Evolutionary conservation across 345 rosid species (phyloP).

Genomic region (Gossypium rotundifolium): DNA sequence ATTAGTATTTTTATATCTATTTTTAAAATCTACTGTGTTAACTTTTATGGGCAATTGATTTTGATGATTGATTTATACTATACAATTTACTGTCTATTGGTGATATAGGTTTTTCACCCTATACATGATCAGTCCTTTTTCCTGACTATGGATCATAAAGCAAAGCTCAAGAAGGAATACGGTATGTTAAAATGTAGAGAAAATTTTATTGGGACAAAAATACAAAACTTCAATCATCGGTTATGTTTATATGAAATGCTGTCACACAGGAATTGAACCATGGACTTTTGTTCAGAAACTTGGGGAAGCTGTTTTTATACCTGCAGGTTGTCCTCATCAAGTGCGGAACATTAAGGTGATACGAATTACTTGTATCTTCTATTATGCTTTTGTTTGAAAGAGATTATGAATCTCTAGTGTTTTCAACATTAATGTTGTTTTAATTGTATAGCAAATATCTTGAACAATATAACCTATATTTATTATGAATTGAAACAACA

Average conservation of each 20-base stretch:
- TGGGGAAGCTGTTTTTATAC: conserved; percentile 68
- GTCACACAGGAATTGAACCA: conserved; percentile 46
- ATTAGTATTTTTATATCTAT: neutral
- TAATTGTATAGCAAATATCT: neutral
- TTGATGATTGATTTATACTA: neutral
- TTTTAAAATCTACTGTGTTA: neutral
- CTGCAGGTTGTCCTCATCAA: conserved; percentile 76
- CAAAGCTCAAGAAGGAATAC: conserved; percentile 67
- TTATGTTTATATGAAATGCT: neutral
- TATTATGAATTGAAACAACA: neutral
- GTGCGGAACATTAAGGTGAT: conserved; percentile 61
- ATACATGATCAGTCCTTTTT: conserved; percentile 71
- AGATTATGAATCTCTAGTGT: neutral
- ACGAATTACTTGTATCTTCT: neutral
- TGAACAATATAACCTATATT: neutral
- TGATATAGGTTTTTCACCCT: conserved; percentile 56
- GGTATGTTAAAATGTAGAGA: conserved; percentile 29
- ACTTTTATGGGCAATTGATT: neutral
- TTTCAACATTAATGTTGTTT: neutral
- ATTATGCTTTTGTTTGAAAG: neutral
- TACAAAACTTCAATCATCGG: neutral
- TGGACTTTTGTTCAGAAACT: conserved; percentile 64
- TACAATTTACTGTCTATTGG: neutral
- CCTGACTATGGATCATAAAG: conserved; percentile 49
- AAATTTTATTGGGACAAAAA: neutral